Base-by-base conservation (phyloP, 495 filamentous ascomycete genomes). In the Extremus antarcticus region DNA sequence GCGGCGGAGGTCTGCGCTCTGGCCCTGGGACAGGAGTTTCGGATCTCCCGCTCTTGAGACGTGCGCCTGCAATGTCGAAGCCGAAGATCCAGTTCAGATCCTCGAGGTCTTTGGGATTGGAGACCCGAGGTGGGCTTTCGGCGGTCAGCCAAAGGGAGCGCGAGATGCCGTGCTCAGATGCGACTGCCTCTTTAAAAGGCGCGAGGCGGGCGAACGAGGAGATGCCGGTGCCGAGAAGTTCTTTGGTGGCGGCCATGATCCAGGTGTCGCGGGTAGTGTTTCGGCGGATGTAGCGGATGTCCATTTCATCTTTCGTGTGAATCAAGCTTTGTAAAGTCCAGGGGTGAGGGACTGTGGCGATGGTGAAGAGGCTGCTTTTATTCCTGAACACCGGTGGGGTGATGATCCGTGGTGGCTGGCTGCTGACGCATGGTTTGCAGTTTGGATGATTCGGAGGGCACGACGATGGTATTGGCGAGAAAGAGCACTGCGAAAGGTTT, bases 71-170 rank as follows among this genome's bases (percentile, higher is more conserved):
- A 11, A 95, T 74, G 25, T 73, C 72, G 72, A 98, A 98, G 46
- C 91, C 91, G 61, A 96, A 86, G 63, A 84, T 78, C 87, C 89
- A 96, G 59, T 94, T 87, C 0, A 94, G 69, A 55, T 91, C 86
- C 20, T 74, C 71, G 8, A 80, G 66, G 7, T 80, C 56, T 61
- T 70, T 56, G 19, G 54, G 53, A 41, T 19, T 74, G 65, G 19
- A 69, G n/a, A 9, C 40, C 38, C 46, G 2, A 74, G 68, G 3
- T 76, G 65, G 2, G 74, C 74, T 72, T 61, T 95, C 92, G 43
- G 87, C 85, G 0, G 85, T 86, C 49, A 94, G 74, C 90, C 87
- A 95, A 2, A 95, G 73, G 2, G 84, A 81, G 38, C 76, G 80
- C 13, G 75, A 68, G 3, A 76, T 66, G 10, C 74, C 75, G 45